Conservation (phyloP, 2,329 filamentous ascomycete genomes). For the Diaporthe velutina region DNA sequence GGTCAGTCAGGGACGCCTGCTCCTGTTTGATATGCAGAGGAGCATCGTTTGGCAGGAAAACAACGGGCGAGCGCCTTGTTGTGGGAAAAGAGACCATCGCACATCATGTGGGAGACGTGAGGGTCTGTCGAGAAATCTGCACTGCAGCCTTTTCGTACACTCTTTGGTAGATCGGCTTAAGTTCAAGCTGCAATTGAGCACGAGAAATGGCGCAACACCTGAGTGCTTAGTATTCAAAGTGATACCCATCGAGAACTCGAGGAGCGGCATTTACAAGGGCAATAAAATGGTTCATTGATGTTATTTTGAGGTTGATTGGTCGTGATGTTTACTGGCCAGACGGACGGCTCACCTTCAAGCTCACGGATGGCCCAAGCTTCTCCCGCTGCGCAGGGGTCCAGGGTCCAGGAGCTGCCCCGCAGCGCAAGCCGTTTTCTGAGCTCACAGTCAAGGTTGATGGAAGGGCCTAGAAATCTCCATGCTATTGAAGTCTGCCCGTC, state of each 20-base stretch:
- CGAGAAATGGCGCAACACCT: neutral
- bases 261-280: no score
- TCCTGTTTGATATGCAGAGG: neutral
- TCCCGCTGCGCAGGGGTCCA: constrained; percentile 3
- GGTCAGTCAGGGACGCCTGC: neutral
- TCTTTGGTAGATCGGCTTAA: neutral
- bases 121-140: neutral
- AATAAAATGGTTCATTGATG: no score
- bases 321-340: neutral
- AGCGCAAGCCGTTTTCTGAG: constrained; percentile 19
- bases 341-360: neutral
- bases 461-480: constrained; percentile 40
- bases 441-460: constrained; percentile 33
- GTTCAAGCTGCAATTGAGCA: neutral
- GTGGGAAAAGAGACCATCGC: neutral
- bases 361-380: constrained; percentile 20
- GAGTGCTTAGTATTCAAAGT: neutral
- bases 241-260: neutral
- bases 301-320: no score
- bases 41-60: no score
- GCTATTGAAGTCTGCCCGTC: constrained; percentile 29
- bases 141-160: neutral
- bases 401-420: constrained; percentile 32
- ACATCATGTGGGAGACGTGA: neutral
- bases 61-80: neutral